Evolutionary conservation across 2,329 filamentous ascomycete species (phyloP).

Genomic region (Helminthosporium solani): DNA sequence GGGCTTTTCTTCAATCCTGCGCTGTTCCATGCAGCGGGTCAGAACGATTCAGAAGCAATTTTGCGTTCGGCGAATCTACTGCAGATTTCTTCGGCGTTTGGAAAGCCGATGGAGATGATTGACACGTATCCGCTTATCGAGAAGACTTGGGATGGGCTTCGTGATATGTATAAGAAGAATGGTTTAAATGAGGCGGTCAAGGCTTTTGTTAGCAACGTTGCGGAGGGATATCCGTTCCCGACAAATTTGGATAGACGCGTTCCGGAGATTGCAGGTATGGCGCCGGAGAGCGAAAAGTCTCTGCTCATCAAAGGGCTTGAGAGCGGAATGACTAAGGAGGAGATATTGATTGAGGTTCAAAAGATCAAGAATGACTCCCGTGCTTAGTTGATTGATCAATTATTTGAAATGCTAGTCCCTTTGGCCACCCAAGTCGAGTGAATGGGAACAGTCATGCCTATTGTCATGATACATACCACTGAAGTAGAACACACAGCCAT

Average conservation of each 20-base stretch:
- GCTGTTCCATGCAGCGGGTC: conserved; percentile 63
- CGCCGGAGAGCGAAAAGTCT: conserved; percentile 60
- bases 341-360: conserved; percentile 46
- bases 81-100: conserved; percentile 63
- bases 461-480: too few relatives aligned
- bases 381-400: conserved; percentile 4
- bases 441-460: too few relatives aligned
- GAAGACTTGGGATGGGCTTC: conserved; percentile 47
- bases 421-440: too few relatives aligned
- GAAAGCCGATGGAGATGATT: conserved; percentile 64
- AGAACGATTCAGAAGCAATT: conserved; percentile 53
- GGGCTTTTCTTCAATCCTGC: conserved; percentile 66
- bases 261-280: conserved; percentile 59
- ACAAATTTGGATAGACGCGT: conserved; percentile 61
- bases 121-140: conserved; percentile 54
- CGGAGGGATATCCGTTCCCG: conserved; percentile 62
- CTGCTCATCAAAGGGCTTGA: conserved; percentile 50
- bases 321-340: conserved; percentile 43
- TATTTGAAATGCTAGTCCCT: too few relatives aligned
- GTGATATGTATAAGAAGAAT: conserved; percentile 31
- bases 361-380: conserved; percentile 40
- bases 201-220: conserved; percentile 54
- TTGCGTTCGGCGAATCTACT: conserved; percentile 61
- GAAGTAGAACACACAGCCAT: too few relatives aligned
- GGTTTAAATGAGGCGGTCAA: conserved; percentile 47